Base-by-base conservation (phyloP, 1,284 basidiomycete species). In the Apiotrichum porosum region DNA sequence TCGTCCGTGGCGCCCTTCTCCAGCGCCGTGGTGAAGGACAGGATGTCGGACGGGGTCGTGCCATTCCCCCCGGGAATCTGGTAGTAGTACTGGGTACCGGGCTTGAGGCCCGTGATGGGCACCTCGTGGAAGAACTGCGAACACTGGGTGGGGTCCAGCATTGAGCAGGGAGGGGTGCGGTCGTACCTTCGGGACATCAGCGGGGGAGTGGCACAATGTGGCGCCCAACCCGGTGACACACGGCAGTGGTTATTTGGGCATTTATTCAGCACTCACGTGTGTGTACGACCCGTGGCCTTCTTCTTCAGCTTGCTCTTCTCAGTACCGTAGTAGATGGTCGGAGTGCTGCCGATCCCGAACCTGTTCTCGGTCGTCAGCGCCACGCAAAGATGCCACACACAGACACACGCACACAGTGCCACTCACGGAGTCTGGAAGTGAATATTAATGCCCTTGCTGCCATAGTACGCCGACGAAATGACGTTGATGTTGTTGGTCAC, bases 401-500 rank as follows among this genome's bases (percentile, higher is more conserved):
- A n/a, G n/a, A n/a, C n/a, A n/a, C n/a, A n/a, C n/a, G n/a, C n/a
- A n/a, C n/a, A n/a, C n/a, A n/a, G n/a, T n/a, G n/a, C n/a, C n/a
- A n/a, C n/a, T n/a, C n/a, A 62, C 2, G 63, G 60, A 4, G 63
- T 65, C 48, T 59, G 57, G 56, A 65, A 65, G 51, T 65, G 63
- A 17, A 65, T 37, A 45, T 63, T 59, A 36, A 65, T 56, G 17
- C 63, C 63, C 8, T 28, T 28, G 19, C 36, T 43, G n/a, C 60
- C 62, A 34, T 54, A 41, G 47, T 45, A 58, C 6, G 62, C 51
- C 10, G 49, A 48, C 9, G 53, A 54, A 39, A 65, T 62, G 49
- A 61, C 58, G 41, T 65, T 65, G 58, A 65, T 63, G 57, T 65
- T 65, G 57, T 65, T 65, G 28, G 55, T 63, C 21, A 58, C 44